These are phyloP conservation scores for Verbena officinalis DNA, from an alignment of 257 asterid genomes.

Conservation along the genomic window DNA sequence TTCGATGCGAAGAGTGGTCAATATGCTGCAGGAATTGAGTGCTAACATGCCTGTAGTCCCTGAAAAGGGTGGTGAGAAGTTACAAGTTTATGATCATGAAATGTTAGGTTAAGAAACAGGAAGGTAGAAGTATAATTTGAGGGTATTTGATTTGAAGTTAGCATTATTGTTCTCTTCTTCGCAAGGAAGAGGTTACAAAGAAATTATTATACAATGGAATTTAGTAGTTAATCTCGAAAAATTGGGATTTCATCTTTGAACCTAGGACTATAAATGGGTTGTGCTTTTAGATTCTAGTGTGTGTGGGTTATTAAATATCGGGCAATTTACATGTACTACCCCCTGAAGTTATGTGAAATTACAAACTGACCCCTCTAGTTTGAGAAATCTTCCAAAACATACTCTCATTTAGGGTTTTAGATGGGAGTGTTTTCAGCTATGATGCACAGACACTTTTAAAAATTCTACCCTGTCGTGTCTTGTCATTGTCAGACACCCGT, in stretches of 20 bases:
- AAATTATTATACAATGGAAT: background rate
- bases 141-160: background rate
- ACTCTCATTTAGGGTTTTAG: too few relatives aligned
- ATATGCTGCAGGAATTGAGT: conserved; percentile 56
- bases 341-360: too few relatives aligned
- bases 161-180: background rate
- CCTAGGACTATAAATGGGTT: too few relatives aligned
- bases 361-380: too few relatives aligned
- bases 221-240: background rate
- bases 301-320: too few relatives aligned
- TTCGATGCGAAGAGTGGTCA: conserved; percentile 74
- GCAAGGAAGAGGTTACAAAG: background rate
- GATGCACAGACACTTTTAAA: too few relatives aligned
- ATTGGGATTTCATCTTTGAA: conserved; percentile 3
- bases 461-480: too few relatives aligned
- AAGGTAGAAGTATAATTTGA: background rate
- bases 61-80: conserved; percentile 26
- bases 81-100: conserved; percentile 11
- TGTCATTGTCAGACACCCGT: too few relatives aligned
- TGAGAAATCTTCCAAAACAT: too few relatives aligned
- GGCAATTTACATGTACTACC: too few relatives aligned
- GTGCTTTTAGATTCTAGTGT: too few relatives aligned
- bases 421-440: too few relatives aligned
- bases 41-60: conserved; percentile 24
- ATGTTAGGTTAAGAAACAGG: conserved; percentile 17